These are phyloP conservation scores for Geotrichum restrictum DNA, from an alignment of 1,139 yeast species.

Conservation along the genomic window DNA sequence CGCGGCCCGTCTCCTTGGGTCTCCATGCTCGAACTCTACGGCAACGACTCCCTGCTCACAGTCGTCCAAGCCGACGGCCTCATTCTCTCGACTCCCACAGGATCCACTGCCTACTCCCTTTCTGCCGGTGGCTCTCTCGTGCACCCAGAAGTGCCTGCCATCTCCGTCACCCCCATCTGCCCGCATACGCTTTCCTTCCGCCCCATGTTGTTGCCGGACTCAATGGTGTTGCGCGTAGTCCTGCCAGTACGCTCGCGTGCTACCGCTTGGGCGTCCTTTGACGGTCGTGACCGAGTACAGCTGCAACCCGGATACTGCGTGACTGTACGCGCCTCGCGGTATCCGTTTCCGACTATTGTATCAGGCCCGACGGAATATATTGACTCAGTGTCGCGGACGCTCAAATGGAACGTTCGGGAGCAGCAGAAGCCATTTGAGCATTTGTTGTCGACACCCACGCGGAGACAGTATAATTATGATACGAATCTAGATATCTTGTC, in stretches of 20 bases:
- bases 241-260: slow-evolving; percentile 68
- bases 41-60: slow-evolving; percentile 73
- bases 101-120: slow-evolving; percentile 84
- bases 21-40: slow-evolving; percentile 75
- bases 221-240: slow-evolving; percentile 71
- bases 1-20: slow-evolving; percentile 88
- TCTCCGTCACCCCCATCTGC: slow-evolving; percentile 85
- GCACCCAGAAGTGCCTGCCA: slow-evolving; percentile 85
- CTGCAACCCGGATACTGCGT: slow-evolving; percentile 70
- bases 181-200: slow-evolving; percentile 87
- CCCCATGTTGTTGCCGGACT: slow-evolving; percentile 81
- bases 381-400: slow-evolving; percentile 74
- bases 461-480: slow-evolving; percentile 15
- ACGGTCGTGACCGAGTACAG: slow-evolving; percentile 75
- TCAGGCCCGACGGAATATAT: slow-evolving; percentile 73
- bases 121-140: slow-evolving; percentile 90
- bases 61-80: slow-evolving; percentile 90
- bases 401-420: slow-evolving; percentile 84
- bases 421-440: slow-evolving; percentile 64
- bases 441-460: slow-evolving; percentile 16
- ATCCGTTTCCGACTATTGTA: slow-evolving; percentile 81
- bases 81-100: slow-evolving; percentile 86
- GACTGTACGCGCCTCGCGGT: slow-evolving; percentile 71
- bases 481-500: slow-evolving; percentile 7
- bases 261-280: slow-evolving; percentile 89